Percentiles rank a stretch among this genome's conserved stretches.
Conservation (phyloP, 2,329 filamentous ascomycete genomes). For the Orbilia ellipsospora region DNA sequence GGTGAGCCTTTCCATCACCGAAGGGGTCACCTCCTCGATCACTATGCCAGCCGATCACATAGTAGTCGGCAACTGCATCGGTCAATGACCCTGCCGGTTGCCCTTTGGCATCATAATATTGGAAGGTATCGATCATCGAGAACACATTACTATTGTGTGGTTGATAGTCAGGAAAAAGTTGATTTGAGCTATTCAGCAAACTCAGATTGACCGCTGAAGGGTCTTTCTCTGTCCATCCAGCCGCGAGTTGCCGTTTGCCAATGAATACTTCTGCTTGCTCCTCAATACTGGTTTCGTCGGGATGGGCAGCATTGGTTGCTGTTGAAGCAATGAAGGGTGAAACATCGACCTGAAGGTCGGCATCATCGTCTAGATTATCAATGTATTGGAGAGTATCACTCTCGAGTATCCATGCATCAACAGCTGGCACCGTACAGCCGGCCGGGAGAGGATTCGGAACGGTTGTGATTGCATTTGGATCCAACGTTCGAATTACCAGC, state of each 20-base stretch:
- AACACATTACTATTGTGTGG: slow-evolving; percentile 64
- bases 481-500: slow-evolving; percentile 62
- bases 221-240: slow-evolving; percentile 54
- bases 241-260: slow-evolving; percentile 60
- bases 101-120: slow-evolving; percentile 56
- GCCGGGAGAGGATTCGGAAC: slow-evolving; percentile 18
- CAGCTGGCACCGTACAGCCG: slow-evolving; percentile 14
- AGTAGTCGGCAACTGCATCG: slow-evolving; percentile 62
- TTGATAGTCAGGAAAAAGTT: slow-evolving; percentile 64
- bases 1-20: too few relatives aligned
- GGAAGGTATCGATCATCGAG: slow-evolving; percentile 63
- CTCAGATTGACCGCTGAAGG: slow-evolving; percentile 45
- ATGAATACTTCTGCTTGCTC: slow-evolving; percentile 65
- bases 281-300: slow-evolving; percentile 56
- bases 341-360: slow-evolving; percentile 63
- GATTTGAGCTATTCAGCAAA: slow-evolving; percentile 59
- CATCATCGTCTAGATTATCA: slow-evolving; percentile 59
- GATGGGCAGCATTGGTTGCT: slow-evolving; percentile 17
- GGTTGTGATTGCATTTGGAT: slow-evolving; percentile 17
- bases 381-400: slow-evolving; percentile 61
- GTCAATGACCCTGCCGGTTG: background rate
- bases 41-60: slow-evolving; percentile 64
- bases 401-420: slow-evolving; percentile 63
- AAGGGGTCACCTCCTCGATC: slow-evolving; percentile 20
- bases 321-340: slow-evolving; percentile 62